Evolutionary conservation across 2,329 filamentous ascomycete species (phyloP), one percentile per base, ranked within the genome.

Genomic region (Colletotrichum godetiae): DNA sequence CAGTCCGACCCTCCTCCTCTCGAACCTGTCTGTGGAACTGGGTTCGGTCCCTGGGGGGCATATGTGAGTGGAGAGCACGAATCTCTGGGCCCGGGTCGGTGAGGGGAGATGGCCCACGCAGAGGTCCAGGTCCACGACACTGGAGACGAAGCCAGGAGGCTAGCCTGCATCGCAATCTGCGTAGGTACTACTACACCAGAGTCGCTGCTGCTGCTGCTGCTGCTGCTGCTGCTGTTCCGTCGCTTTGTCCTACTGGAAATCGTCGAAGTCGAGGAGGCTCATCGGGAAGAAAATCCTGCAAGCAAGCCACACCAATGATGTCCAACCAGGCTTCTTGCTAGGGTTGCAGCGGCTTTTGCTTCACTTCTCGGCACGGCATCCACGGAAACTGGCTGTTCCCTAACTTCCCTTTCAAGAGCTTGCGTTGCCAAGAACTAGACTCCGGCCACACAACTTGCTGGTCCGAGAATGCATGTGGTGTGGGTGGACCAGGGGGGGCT

Each of bases 401-500:
- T 49, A 33, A 19, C 59, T 42, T 59, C 52, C 33, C 53, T 49
- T 46, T 24, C 59, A 19, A 58, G 64, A 68, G 24, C 58, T 58
- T 69, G 59, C 58, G 62, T 70, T 49, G 70, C 70, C 70, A 70
- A 73, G 70, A 29, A 69, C 35, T 60, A 33, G 24, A 49, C 70
- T 59, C 27, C 19, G 27, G 42, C 29, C 58, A 72, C 59, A 42
- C 56, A 55, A 61, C 58, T 63, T 59, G 53, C 59, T 69, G 42
- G n/a, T 22, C 68, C 42, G 64, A 65, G 59, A 52, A 65, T 70
- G 66, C 53, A 55, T 33, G 22, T 58, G 67, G 53, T 58, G 70
- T 69, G 68, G 52, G 68, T 72, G 66, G 70, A 55, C 65, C 60
- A 64, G 24, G 42, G 27, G 60, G 56, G 46, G 53, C 27, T 68